Evolutionary conservation across 805 yeast genomes (phyloP), one percentile per base, ranked within the genome.

Genomic region (Kluyveromyces dobzhanskii): DNA sequence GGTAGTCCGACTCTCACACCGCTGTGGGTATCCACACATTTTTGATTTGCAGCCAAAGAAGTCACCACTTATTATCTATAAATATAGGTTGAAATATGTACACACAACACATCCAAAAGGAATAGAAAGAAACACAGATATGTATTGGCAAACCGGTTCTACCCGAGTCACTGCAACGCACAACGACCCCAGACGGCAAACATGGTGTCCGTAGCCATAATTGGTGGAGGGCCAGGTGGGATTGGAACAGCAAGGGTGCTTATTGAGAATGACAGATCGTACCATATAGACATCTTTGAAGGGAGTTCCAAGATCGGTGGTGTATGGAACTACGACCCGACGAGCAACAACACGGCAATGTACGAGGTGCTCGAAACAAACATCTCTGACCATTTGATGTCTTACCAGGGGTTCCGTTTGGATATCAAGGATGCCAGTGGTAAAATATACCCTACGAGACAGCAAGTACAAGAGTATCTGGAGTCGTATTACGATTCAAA

Each of bases 191-290:
- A n/a, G n/a, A n/a, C n/a, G n/a, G n/a, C n/a, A n/a, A 27, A n/a
- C 30, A 27, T 27, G 30, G 30, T 27, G 5, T 27, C 30, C 24
- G 65, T 83, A 3, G 86, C 85, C 0, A 72, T 85, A 7, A 68
- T 85, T 17, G 94, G 94, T 2, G 87, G 76, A 2, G 94, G 94
- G 0, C 88, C 92, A 0, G 69, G 75, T 32, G 94, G 90, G 0
- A 60, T 80, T 16, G 85, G 79, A 0, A 63, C 73, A 3, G 76
- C 84, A 0, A 75, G 78, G 42, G 85, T 87, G 0, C 63, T 85
- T 9, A 46, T 72, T 6, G 70, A 65, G 8, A 87, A 79, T 47
- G 63, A 65, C 14, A 50, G 57, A 1, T 53, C 61, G 3, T 71
- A 72, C 45, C 61, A 66, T 32, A 66, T 84, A 35, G 73, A 71